A percentile compares a stretch with the other conserved stretches of the same genome.
Conservation (phyloP, 306 rosid genomes). For the Pueraria montana region DNA sequence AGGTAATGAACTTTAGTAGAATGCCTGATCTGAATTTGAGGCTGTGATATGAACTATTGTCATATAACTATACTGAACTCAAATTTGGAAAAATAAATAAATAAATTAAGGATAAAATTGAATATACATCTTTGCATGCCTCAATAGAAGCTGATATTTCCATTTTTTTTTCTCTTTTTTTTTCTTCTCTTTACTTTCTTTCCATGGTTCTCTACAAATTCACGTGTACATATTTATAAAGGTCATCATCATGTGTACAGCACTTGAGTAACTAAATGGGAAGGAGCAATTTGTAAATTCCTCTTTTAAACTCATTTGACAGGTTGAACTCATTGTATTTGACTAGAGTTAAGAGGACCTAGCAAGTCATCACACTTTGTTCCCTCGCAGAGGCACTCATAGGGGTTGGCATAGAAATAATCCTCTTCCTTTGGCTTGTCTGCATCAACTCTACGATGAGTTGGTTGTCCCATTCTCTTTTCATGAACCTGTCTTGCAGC, state of each 20-base stretch:
- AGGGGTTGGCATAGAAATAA: conserved; percentile 94
- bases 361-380: conserved; percentile 65
- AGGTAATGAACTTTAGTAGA: not conserved
- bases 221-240: conserved; percentile 54
- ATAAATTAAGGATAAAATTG: conserved; percentile 43
- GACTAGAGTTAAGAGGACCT: conserved; percentile 57
- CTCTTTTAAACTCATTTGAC: conserved; percentile 34
- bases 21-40: not conserved
- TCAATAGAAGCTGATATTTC: conserved; percentile 46
- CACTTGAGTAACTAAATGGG: conserved; percentile 31
- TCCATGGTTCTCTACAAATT: conserved; percentile 65
- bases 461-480: conserved; percentile 86
- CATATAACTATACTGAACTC: conserved; percentile 36
- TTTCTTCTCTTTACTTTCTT: conserved; percentile 16
- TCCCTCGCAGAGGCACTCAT: conserved; percentile 87
- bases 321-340: conserved; percentile 43
- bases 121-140: conserved; percentile 55
- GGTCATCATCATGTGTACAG: conserved; percentile 19
- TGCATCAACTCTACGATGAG: conserved; percentile 60
- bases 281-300: conserved; percentile 24
- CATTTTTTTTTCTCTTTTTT: not conserved
- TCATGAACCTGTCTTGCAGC: conserved; percentile 67
- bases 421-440: conserved; percentile 98
- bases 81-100: conserved; percentile 36
- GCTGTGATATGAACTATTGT: not conserved